phyloP scores from a whole-genome alignment of 257 asterid genomes.

The Leptodermis oblonga region DNA sequence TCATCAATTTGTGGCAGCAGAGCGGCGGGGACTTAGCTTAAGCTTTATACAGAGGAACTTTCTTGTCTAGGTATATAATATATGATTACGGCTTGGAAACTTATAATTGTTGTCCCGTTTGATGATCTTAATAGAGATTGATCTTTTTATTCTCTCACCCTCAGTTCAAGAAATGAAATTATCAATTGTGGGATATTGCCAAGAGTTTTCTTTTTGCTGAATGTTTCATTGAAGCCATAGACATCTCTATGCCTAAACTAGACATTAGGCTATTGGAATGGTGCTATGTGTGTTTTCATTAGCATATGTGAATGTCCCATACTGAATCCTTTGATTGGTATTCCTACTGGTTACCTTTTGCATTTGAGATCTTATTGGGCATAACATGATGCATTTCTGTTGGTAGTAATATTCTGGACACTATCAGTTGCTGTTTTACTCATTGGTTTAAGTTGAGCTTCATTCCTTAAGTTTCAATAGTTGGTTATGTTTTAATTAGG shows the following conservation, averaged over 20 bases:
- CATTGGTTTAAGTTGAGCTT: not conserved
- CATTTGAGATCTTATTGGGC: not conserved
- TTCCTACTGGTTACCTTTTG: not conserved
- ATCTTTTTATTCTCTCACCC: not conserved
- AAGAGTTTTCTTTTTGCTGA: too few relatives aligned
- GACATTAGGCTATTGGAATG: not conserved
- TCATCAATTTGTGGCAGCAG: slow-evolving; percentile 45
- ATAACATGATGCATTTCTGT: not conserved
- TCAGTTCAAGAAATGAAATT: not conserved
- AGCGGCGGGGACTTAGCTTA: slow-evolving; percentile 31
- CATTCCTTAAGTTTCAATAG: not conserved
- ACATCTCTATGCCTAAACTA: not conserved
- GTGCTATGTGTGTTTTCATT: not conserved
- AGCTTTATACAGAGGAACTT: slow-evolving; percentile 8
- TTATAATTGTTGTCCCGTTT: not conserved
- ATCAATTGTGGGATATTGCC: not conserved
- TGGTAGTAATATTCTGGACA: slow-evolving; percentile 22
- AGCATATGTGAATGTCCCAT: not conserved
- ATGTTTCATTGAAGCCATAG: not conserved
- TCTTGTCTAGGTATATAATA: not conserved
- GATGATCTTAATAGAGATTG: not conserved
- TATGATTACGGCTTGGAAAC: not conserved
- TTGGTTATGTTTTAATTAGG: not conserved
- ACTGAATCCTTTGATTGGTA: not conserved
- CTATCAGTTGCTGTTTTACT: not conserved